Base-by-base conservation (phyloP, 345 rosid genomes). In the Brassica carinata region DNA sequence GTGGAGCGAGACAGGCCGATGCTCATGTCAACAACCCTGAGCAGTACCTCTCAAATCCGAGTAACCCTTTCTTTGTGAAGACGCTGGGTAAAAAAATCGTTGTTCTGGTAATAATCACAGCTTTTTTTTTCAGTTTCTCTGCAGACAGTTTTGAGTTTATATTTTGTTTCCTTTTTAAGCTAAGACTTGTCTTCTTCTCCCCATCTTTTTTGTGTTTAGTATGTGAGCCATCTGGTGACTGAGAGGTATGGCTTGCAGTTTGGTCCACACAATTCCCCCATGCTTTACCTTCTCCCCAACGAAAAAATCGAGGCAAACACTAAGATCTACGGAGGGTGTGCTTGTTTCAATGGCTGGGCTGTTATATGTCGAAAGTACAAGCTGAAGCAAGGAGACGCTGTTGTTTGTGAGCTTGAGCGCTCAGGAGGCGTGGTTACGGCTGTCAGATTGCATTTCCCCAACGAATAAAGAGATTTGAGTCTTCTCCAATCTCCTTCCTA, bases 351-450 rank as follows among this genome's bases (percentile, higher is more conserved):
- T 51, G 76, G 51, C 61, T 80, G 79, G 83, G 36, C 48, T 1
- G 36, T 0, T 51, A 0, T 80, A n/a, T 69, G 79, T 69, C 59
- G 67, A 8, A 69, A 3, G 71, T 6, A 69, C 17, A 36, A 80
- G 8, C 48, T 75, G 13, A 27, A 73, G 3, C 5, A 3, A 8
- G 79, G 75, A 26, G 83, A 74, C 72, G 9, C 0, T 5, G 64
- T 80, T 10, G 76, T 80, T 8, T 80, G 76, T 18, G 83, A 80
- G 19, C 65, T 80, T 13, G 83, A 69, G 69, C 48, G 31, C 38
- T 51, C 83, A 14, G 27, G 27, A 23, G 72, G 19, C 53, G 19
- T 80, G 5, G 83, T 80, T 1, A 36, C 67, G 1, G 67, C 71
- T 36, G 61, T 74, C 7, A n/a, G 83, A 68, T 0, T 79, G 38